Evolutionary conservation across 148 eudicot species (phyloP).

Genomic region (Chenopodium berlandieri): DNA sequence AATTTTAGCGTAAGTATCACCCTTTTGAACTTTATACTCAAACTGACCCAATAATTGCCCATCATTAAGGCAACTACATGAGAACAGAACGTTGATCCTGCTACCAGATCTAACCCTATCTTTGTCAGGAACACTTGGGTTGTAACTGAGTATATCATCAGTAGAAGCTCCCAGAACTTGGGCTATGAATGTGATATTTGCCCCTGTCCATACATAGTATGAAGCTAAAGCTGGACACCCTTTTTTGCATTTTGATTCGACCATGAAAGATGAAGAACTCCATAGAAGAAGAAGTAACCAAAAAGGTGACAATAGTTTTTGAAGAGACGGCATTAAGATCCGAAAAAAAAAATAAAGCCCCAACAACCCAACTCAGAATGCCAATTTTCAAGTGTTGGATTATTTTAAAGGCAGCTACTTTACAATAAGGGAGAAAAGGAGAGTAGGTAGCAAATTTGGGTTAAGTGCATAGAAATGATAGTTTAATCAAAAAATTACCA

Average conservation of each 20-base stretch:
- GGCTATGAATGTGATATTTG: conserved; percentile 45
- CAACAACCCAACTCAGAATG: background rate
- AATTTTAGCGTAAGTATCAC: conserved; percentile 58
- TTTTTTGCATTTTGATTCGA: conserved; percentile 37
- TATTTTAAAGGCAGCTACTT: background rate
- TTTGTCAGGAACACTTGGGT: conserved; percentile 37
- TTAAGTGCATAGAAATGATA: background rate
- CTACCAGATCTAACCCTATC: conserved; percentile 30
- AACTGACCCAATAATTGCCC: conserved; percentile 61
- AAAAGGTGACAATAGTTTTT: background rate
- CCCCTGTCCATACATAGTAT: conserved; percentile 34
- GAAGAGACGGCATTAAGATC: conserved; percentile 6
- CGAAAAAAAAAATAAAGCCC: background rate
- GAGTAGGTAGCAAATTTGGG: background rate
- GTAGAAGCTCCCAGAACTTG: conserved; percentile 25
- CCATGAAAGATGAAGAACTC: background rate
- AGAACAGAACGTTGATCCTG: conserved; percentile 53
- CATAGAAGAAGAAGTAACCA: conserved; percentile 10
- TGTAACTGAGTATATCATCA: conserved; percentile 36
- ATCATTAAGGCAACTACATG: conserved; percentile 64
- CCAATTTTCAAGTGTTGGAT: background rate
- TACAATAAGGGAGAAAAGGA: background rate
- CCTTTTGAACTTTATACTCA: conserved; percentile 32
- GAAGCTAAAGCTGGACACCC: conserved; percentile 66
- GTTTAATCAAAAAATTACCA: background rate